Evolutionary conservation across 768 basidiomycete genomes (phyloP), one percentile per base, ranked within the genome.

Genomic region (Cubamyces lactineus): DNA sequence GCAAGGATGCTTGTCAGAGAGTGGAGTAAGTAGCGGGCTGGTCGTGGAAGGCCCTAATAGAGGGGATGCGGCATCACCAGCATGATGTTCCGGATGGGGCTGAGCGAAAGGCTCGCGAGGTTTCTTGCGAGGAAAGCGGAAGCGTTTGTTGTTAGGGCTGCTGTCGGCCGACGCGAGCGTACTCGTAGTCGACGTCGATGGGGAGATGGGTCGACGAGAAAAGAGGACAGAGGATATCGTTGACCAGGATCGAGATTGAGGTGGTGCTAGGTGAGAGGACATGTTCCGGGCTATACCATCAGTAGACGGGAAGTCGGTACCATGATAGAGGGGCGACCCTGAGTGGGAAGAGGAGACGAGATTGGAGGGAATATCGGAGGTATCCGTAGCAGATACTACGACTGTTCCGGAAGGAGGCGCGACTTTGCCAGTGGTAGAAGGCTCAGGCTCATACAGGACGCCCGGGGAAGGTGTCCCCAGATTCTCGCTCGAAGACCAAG

Each of bases 121-220:
- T 28, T 59, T 57, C 16, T 30, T 58, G 8, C 51, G 49, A 5
- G 63, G 55, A 5, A 59, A 60, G n/a, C 58, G 53, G 58, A 60
- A 60, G 28, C 47, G 53, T 8, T 38, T 52, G 5, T 26, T 46
- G 5, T 43, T 45, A 5, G 41, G 52, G 11, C 46, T 57, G 28
- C 42, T 53, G 39, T 60, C 58, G 5, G 43, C 58, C 1, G 58
- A 52, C 3, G 43, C 40, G n/a, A 43, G 40, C 3, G 57, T 63
- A 28, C 50, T 57, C 1, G 51, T 43, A 1, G 16, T 51, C 11
- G 63, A 67, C 13, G 63, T 58, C 2, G 66, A 60, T 3, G 66
- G 58, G 3, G 66, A 67, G 19, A 67, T 1, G 30, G 5, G 26
- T 1, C 38, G 53, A 3, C 42, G 30, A n/a, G 39, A 19, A 34